These are phyloP conservation scores for Daldinia decipiens DNA, from an alignment of 495 filamentous ascomycete genomes.

Conservation along the genomic window DNA sequence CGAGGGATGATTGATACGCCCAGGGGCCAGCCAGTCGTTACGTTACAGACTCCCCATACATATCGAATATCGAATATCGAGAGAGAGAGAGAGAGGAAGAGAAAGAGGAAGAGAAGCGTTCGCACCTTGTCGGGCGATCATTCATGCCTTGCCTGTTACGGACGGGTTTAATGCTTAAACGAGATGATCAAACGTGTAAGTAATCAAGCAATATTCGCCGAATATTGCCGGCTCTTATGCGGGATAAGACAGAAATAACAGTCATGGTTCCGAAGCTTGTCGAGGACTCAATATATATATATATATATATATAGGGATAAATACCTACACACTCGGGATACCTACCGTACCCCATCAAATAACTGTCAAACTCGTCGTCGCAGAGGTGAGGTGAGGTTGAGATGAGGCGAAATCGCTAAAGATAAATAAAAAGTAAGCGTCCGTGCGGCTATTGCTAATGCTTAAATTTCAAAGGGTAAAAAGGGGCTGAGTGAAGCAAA, in stretches of 20 bases:
- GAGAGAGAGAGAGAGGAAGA: too few relatives aligned
- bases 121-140: conserved; percentile 29
- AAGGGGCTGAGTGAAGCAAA: conserved; percentile 10
- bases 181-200: conserved; percentile 20
- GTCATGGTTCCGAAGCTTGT: too few relatives aligned
- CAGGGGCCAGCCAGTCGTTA: not conserved
- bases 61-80: too few relatives aligned
- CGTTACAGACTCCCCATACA: conserved; percentile 19
- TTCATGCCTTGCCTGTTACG: conserved; percentile 37
- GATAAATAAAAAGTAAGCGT: not conserved
- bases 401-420: conserved; percentile 7
- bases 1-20: not conserved
- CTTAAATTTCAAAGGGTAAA: conserved; percentile 25
- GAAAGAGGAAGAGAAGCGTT: not conserved
- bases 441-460: conserved; percentile 25
- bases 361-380: too few relatives aligned
- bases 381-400: not conserved
- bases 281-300: too few relatives aligned
- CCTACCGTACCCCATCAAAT: too few relatives aligned
- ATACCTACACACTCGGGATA: too few relatives aligned
- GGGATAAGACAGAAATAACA: too few relatives aligned
- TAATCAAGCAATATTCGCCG: too few relatives aligned
- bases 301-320: too few relatives aligned
- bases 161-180: conserved; percentile 5
- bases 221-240: too few relatives aligned